Conservation (phyloP, 2,329 filamentous ascomycete species). For the Monilinia vaccinii-corymbosi region DNA sequence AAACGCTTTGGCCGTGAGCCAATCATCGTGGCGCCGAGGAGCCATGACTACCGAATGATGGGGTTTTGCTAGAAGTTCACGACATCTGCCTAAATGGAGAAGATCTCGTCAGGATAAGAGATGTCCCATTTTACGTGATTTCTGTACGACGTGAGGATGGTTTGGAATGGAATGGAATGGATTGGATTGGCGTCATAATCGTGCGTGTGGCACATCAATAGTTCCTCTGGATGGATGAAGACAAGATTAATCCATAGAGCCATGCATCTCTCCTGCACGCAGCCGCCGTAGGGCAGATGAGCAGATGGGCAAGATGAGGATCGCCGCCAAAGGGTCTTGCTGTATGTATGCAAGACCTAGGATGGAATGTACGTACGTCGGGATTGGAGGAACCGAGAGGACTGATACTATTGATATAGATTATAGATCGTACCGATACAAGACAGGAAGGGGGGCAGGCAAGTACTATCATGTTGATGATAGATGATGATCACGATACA, state of each 20-base stretch:
- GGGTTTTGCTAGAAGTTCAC: slow-evolving; percentile 4
- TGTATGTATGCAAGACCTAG: slow-evolving; percentile 12
- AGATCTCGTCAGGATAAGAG: not conserved
- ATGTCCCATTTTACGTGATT: too few relatives aligned
- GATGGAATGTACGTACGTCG: not conserved
- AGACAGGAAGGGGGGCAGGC: too few relatives aligned
- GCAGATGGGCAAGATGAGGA: slow-evolving; percentile 8
- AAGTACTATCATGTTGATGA: too few relatives aligned
- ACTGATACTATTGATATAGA: too few relatives aligned
- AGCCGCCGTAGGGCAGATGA: slow-evolving; percentile 10
- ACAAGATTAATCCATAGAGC: not conserved
- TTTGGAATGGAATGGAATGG: not conserved
- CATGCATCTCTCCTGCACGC: slow-evolving; percentile 9
- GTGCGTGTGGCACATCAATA: not conserved
- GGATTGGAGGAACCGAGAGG: not conserved
- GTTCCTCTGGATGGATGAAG: not conserved
- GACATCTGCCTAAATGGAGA: not conserved
- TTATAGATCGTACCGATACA: too few relatives aligned
- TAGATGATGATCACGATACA: too few relatives aligned
- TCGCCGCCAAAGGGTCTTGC: slow-evolving; percentile 17
- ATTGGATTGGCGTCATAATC: not conserved
- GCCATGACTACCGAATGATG: slow-evolving; percentile 7
- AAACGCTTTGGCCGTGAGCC: not conserved
- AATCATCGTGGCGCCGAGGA: slow-evolving; percentile 3
- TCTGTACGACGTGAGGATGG: not conserved